Base-by-base conservation (phyloP, 306 rosid genomes). In the Prunus fruticosa region DNA sequence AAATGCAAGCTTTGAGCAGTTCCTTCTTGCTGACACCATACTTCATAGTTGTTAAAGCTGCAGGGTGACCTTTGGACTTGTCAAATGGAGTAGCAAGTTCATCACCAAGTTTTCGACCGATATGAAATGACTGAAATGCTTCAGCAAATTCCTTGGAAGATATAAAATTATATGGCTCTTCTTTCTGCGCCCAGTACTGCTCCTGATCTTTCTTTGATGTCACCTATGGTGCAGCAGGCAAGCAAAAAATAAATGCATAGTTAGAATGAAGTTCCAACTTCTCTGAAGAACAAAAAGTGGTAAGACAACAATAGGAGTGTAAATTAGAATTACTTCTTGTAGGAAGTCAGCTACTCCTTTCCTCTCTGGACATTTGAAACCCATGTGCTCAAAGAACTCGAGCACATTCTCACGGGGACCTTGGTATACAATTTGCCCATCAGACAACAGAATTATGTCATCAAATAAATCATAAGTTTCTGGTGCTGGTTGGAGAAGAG, bases 331-430 rank as follows among this genome's bases (percentile, higher is more conserved):
- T 56, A 86, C 90, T 74, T 87, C 90, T 84, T 87, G 90, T 14
- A 87, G 83, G 67, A 87, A 87, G 62, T 87, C 90, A 30, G 88
- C 90, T 38, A 87, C 86, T 12, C 90, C 90, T 84, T 87, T 87
- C 72, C 90, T 73, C 77, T 84, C 82, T 2, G 90, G 90, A 65
- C 90, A 87, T 67, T 80, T 79, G 66, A 87, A 87, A 6, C 88
- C 90, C 85, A 63, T 82, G 30, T 52, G 74, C 71, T 79, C 80
- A 52, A 87, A 87, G 67, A 82, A 87, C 38, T 77, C 85, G 4
- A 87, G 82, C 51, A 87, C 88, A 15, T 79, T 43, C 64, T 84
- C 88, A 0, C 90, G 90, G 3, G 90, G 88, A 56, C 90, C 90
- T 52, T 87, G 88, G 73, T 84, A 87, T 60, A 87, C 83, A 28